These are phyloP conservation scores for Metschnikowia picachoensis DNA, from an alignment of 805 yeast species.

Conservation along the genomic window DNA sequence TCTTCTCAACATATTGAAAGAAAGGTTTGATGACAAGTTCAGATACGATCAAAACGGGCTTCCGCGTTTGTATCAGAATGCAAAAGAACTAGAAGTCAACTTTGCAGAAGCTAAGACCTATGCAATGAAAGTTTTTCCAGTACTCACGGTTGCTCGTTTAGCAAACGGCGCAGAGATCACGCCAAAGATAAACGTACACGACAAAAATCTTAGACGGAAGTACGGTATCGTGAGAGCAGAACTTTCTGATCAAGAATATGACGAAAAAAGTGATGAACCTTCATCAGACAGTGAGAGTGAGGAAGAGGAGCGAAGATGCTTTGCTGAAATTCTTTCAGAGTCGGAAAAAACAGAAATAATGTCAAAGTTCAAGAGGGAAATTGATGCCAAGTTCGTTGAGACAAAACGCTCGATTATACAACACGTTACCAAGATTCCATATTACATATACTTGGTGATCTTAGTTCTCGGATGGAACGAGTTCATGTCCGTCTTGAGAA, in stretches of 20 bases:
- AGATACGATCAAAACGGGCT: constrained; percentile 78
- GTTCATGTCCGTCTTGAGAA: constrained; percentile 79
- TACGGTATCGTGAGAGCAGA: constrained; percentile 31
- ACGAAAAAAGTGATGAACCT: constrained; percentile 18
- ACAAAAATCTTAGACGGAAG: constrained; percentile 19
- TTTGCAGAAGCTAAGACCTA: constrained; percentile 57
- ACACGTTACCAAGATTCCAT: constrained; percentile 75
- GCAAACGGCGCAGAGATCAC: constrained; percentile 51
- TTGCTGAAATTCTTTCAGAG: constrained; percentile 55
- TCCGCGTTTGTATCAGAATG: constrained; percentile 77
- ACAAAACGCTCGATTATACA: constrained; percentile 84
- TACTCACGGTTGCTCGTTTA: constrained; percentile 52
- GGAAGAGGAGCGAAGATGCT: constrained; percentile 28
- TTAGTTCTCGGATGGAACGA: constrained; percentile 93
- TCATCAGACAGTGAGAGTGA: constrained; percentile 14
- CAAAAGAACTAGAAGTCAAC: constrained; percentile 64
- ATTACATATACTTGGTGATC: constrained; percentile 70
- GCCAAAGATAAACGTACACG: constrained; percentile 52
- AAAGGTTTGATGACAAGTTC: constrained; percentile 76
- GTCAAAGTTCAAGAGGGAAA: constrained; percentile 63
- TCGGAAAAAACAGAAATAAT: constrained; percentile 54
- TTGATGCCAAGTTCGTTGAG: constrained; percentile 77
- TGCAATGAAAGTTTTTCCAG: constrained; percentile 57
- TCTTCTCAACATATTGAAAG: constrained; percentile 63
- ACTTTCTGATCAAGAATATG: constrained; percentile 31